Evolutionary conservation across 306 rosid genomes (phyloP).

Genomic region (Cucurbita maxima): DNA sequence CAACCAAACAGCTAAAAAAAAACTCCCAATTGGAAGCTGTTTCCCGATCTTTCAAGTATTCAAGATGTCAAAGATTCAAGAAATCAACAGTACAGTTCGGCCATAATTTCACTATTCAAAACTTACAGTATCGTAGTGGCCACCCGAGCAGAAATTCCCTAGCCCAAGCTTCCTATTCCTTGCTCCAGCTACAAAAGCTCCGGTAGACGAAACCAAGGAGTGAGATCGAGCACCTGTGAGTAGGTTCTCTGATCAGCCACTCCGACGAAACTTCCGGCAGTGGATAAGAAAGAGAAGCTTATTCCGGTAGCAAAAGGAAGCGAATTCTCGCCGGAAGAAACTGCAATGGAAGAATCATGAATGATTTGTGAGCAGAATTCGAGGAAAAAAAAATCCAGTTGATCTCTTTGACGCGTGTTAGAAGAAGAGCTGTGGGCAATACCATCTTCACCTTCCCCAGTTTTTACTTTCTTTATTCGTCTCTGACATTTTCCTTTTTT

Average conservation of each 20-base stretch:
- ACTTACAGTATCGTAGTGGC: background rate
- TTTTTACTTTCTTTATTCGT: background rate
- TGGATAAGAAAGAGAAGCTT: background rate
- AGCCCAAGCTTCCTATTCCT: background rate
- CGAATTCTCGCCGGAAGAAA: background rate
- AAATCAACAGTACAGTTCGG: background rate
- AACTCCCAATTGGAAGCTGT: background rate
- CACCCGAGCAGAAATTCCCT: conserved; percentile 8
- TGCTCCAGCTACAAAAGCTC: background rate
- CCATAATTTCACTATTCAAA: background rate
- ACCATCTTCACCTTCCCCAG: conserved; percentile 1
- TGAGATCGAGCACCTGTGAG: conserved; percentile 26
- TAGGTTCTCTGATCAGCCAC: conserved; percentile 16
- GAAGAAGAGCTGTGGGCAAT: background rate
- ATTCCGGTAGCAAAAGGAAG: conserved; percentile 4
- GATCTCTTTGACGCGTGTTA: background rate
- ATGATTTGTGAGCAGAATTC: background rate
- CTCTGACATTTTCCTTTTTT: background rate
- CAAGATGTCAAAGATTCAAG: conserved; percentile 12
- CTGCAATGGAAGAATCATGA: background rate
- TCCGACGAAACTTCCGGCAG: conserved; percentile 7
- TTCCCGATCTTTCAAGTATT: background rate
- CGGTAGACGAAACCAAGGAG: conserved; percentile 3
- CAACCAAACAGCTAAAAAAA: background rate
- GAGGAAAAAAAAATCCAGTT: background rate